Evolutionary conservation across 2,329 filamentous ascomycete genomes (phyloP).

Genomic region (Parastagonospora nodorum): DNA sequence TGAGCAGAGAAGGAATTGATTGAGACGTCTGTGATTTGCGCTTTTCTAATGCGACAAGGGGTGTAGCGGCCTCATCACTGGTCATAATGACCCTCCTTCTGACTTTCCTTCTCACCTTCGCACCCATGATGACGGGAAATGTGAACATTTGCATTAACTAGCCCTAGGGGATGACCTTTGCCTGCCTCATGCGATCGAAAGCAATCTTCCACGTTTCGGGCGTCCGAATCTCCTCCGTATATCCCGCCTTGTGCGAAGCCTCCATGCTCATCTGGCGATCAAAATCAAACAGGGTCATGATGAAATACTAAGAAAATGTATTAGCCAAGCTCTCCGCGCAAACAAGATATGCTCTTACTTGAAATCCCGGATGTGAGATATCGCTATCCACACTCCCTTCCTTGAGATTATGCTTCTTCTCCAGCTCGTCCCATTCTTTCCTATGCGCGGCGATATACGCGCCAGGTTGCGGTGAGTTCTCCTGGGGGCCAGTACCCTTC

Average conservation of each 20-base stretch:
- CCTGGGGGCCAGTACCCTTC: conserved; percentile 44
- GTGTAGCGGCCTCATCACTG: too few species aligned
- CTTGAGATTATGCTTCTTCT: conserved; percentile 33
- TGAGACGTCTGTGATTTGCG: too few species aligned
- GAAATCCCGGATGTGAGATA: conserved; percentile 45
- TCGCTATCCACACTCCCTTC: conserved; percentile 52
- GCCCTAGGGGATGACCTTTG: conserved; percentile 47
- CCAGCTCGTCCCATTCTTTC: conserved; percentile 35
- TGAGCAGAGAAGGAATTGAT: too few species aligned
- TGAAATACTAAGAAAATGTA: conserved; percentile 26
- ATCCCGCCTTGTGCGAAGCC: conserved; percentile 46
- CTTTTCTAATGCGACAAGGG: too few species aligned
- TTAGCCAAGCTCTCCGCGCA: conserved; percentile 3
- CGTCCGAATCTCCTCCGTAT: conserved; percentile 46
- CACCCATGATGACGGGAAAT: too few species aligned
- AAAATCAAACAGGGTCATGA: conserved; percentile 51
- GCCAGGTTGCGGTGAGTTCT: conserved; percentile 33
- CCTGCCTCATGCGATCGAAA: conserved; percentile 51
- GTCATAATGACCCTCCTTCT: too few species aligned
- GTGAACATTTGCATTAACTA: too few species aligned
- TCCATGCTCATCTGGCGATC: conserved; percentile 54
- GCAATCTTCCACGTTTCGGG: conserved; percentile 50
- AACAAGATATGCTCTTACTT: conserved; percentile 19
- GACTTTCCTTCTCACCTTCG: too few species aligned
- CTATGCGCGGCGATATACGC: conserved; percentile 35